Percentiles rank a stretch among this genome's conserved stretches.
phyloP scores from a whole-genome alignment of 140 eudicot genomes.

The Anethum foeniculum region DNA sequence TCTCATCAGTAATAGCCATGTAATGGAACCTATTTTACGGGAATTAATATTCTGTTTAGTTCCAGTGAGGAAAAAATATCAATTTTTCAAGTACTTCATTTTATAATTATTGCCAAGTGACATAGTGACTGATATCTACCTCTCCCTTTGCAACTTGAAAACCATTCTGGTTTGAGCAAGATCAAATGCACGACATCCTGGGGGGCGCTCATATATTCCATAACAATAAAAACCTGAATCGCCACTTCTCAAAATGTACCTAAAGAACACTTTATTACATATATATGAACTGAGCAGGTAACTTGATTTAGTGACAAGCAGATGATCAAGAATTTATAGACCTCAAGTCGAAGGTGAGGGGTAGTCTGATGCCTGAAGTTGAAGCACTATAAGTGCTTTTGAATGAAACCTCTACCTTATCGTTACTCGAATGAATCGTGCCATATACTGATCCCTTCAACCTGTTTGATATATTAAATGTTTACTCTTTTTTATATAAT shows the following conservation, averaged over 20 bases:
- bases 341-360: slow-evolving; percentile 34
- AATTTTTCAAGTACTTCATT: neutral
- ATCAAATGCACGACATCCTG: slow-evolving; percentile 30
- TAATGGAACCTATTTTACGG: slow-evolving; percentile 34
- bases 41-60: neutral
- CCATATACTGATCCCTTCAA: slow-evolving; percentile 27
- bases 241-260: slow-evolving; percentile 38
- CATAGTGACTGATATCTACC: slow-evolving; percentile 9
- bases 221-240: slow-evolving; percentile 43
- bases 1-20: slow-evolving; percentile 42
- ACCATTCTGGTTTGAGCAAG: slow-evolving; percentile 42
- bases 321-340: neutral
- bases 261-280: neutral
- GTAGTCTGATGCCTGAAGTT: slow-evolving; percentile 18
- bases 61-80: neutral
- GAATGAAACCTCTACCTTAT: slow-evolving; percentile 35
- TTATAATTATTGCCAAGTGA: neutral
- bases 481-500: neutral
- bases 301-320: neutral
- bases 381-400: slow-evolving; percentile 25
- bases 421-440: slow-evolving; percentile 21
- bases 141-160: slow-evolving; percentile 33
- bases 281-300: neutral
- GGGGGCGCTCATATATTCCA: slow-evolving; percentile 31
- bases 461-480: slow-evolving; percentile 14